These are phyloP conservation scores for Pinus tabuliformis DNA, from an alignment of 75 land plant genomes.

Conservation along the genomic window DNA sequence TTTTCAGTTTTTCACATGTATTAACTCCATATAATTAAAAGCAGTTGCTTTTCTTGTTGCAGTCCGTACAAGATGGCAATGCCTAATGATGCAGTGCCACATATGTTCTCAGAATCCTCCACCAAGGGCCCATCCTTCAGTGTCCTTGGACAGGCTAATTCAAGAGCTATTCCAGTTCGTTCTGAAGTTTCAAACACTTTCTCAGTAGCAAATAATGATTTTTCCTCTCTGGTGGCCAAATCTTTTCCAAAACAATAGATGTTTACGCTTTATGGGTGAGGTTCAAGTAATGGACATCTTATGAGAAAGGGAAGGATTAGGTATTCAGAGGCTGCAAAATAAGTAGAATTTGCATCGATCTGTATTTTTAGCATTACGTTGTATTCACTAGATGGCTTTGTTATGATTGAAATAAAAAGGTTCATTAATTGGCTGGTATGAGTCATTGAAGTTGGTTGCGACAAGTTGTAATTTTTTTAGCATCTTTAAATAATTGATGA, in stretches of 20 bases:
- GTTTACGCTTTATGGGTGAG: not conserved
- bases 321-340: not conserved
- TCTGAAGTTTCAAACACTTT: not conserved
- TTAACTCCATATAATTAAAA: not conserved
- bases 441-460: not conserved
- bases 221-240: not conserved
- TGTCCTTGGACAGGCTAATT: not conserved
- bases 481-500: not conserved
- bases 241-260: conserved; percentile 2
- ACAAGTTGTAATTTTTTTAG: not conserved
- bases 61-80: conserved; percentile 4
- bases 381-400: not conserved
- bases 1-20: not conserved
- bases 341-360: not conserved
- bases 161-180: not conserved
- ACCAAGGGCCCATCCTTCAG: not conserved
- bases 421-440: not conserved
- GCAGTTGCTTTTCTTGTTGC: not conserved
- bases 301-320: not conserved
- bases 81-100: not conserved
- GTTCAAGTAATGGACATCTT: not conserved
- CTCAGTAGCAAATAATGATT: not conserved
- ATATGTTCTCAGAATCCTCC: not conserved
- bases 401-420: not conserved
- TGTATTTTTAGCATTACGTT: not conserved